These are phyloP conservation scores for Russula virescens DNA, from an alignment of 768 basidiomycete genomes.

Conservation along the genomic window DNA sequence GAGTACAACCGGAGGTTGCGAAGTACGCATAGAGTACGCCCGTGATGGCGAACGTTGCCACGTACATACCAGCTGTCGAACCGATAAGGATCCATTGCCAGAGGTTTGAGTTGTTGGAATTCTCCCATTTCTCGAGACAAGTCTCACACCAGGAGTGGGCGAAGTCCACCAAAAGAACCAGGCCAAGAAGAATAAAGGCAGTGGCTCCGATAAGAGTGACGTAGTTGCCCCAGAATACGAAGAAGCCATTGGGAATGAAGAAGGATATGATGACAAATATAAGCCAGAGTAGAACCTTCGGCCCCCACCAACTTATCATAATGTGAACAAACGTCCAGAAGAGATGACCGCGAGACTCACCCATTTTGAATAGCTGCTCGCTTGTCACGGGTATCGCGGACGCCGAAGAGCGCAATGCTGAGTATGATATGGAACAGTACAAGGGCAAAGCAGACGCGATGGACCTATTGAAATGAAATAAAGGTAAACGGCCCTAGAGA, in stretches of 20 bases:
- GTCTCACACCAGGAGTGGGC: conserved; percentile 98
- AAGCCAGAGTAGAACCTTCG: conserved; percentile 88
- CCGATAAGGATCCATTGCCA: conserved; percentile 97
- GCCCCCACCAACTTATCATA: conserved; percentile 88
- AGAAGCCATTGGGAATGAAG: conserved; percentile 95
- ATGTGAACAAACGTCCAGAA: conserved; percentile 10
- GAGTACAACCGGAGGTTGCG: conserved; percentile 74
- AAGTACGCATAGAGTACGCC: conserved; percentile 90
- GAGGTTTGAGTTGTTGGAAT: conserved; percentile 64
- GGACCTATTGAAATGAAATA: conserved; percentile 49
- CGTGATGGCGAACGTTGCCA: conserved; percentile 77
- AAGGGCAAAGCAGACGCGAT: conserved; percentile 94
- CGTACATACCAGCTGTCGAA: conserved; percentile 87
- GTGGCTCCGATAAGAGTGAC: conserved; percentile 87
- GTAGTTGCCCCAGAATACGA: conserved; percentile 98
- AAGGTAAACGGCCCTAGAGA: not conserved
- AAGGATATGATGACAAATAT: conserved; percentile 77
- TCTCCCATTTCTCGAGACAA: conserved; percentile 94
- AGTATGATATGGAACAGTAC: conserved; percentile 83
- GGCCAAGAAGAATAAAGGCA: conserved; percentile 92
- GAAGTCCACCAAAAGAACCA: conserved; percentile 96
- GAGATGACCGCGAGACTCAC: conserved; percentile 37
- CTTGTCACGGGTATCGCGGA: conserved; percentile 86
- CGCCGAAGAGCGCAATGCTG: conserved; percentile 73
- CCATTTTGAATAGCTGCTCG: conserved; percentile 97